Evolutionary conservation across 2,329 filamentous ascomycete species (phyloP), one percentile per base, ranked within the genome.

Genomic region (Ramularia endophylla): DNA sequence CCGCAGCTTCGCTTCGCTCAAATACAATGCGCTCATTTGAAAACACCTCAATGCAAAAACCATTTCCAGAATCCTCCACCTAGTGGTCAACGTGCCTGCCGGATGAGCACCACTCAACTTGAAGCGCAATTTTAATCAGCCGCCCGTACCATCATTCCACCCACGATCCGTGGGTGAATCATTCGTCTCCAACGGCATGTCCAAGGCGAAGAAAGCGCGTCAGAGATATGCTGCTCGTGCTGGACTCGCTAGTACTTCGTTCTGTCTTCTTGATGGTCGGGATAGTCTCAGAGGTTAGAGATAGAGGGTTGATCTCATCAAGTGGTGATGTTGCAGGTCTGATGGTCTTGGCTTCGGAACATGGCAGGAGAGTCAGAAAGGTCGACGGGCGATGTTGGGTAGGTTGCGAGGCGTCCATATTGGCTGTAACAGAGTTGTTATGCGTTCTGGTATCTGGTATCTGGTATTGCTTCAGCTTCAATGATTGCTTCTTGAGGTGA

Each of bases 311-410:
- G 6, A 40, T 22, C 7, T 39, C 31, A 25, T 28, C 18, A 16
- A 40, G 20, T n/a, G 48, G 27, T 40, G 42, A 30, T n/a, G 37
- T 27, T 32, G 38, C 44, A 18, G 49, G 43, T 7, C 40, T 38
- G 9, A 37, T 41, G 41, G 43, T 49, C 25, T 42, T 44, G 19
- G 48, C 44, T 36, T 48, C 43, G 41, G 16, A 46, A 27, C 38
- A 31, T 12, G 50, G 50, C 15, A 42, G 37, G 13, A 53, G 44
- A 43, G 38, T 51, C 27, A 53, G 48, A 32, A 51, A 53, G 27
- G 39, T 48, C 11, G 50, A 50, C 27, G 44, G 36, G 30, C 50
- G 43, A 25, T 45, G 47, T 38, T 34, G 17, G 8, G 32, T 34
- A 6, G 7, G 40, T 19, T 31, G 41, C 27, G 27, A 34, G 11